phyloP scores from a whole-genome alignment of 129 eudicot species.

The Lonicera japonica region DNA sequence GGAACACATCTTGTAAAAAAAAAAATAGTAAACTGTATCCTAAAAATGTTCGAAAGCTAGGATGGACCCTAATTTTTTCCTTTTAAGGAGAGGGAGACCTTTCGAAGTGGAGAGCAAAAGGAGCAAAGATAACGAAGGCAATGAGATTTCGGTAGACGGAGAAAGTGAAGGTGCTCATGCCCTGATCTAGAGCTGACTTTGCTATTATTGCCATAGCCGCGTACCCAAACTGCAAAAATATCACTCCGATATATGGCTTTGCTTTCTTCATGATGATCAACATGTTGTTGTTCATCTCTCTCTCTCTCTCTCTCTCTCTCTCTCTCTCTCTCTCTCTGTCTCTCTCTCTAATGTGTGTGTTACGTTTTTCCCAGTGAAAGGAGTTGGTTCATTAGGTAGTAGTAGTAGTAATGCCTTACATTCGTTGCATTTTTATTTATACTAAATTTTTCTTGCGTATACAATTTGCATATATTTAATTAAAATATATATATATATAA shows the following conservation, averaged over 20 bases:
- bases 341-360: neutral
- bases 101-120: slow-evolving; percentile 69
- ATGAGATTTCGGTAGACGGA: slow-evolving; percentile 66
- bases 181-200: slow-evolving; percentile 69
- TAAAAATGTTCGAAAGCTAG: no score
- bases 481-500: no score
- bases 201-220: slow-evolving; percentile 57
- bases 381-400: slow-evolving; percentile 11
- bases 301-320: no score
- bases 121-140: slow-evolving; percentile 70
- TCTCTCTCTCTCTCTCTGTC: slow-evolving; percentile 2
- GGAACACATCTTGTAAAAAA: no score
- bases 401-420: neutral
- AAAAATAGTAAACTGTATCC: no score
- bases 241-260: slow-evolving; percentile 53
- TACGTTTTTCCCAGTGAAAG: neutral
- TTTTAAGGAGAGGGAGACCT: slow-evolving; percentile 35
- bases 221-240: slow-evolving; percentile 56
- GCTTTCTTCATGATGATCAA: slow-evolving; percentile 9
- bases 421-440: no score
- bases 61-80: no score
- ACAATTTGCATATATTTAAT: no score
- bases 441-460: no score
- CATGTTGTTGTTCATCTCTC: slow-evolving; percentile 19
- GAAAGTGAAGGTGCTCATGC: slow-evolving; percentile 68